Evolutionary conservation across 306 rosid species (phyloP).

Genomic region (Cucurbita maxima): DNA sequence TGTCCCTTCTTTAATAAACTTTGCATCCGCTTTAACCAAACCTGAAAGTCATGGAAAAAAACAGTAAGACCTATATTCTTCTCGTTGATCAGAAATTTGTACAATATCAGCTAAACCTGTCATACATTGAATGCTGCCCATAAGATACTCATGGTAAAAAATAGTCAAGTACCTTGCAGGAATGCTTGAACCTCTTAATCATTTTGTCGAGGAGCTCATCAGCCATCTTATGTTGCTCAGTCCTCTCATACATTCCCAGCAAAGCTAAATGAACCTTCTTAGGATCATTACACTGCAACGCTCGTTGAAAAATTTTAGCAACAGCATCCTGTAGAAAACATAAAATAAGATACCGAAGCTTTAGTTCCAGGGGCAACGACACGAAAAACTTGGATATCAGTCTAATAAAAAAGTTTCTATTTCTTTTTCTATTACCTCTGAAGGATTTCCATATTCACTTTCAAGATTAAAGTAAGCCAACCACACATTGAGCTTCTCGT

Average conservation of each 20-base stretch:
- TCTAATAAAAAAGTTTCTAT: neutral
- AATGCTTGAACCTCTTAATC: constrained; percentile 77
- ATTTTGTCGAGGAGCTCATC: constrained; percentile 63
- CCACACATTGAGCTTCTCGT: constrained; percentile 86
- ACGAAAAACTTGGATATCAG: neutral
- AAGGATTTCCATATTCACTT: constrained; percentile 73
- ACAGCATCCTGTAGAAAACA: constrained; percentile 53
- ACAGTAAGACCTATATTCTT: neutral
- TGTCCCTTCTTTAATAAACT: constrained; percentile 37
- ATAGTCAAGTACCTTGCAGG: constrained; percentile 60
- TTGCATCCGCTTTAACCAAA: constrained; percentile 72
- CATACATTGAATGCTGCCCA: neutral
- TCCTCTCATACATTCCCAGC: constrained; percentile 76
- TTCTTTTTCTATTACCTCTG: constrained; percentile 34
- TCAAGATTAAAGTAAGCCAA: constrained; percentile 86
- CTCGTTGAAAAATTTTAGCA: constrained; percentile 61
- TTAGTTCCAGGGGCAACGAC: neutral
- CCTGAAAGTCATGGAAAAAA: constrained; percentile 27
- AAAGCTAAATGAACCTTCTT: constrained; percentile 68
- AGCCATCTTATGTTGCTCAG: constrained; percentile 53
- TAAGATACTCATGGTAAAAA: neutral
- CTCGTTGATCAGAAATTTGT: neutral
- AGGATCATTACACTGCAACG: constrained; percentile 64
- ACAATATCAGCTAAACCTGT: neutral
- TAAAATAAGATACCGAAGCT: neutral